Percentiles rank a stretch among this genome's conserved stretches.
Conservation (phyloP, 2,329 filamentous ascomycete species). For the Nakataea oryzae region DNA sequence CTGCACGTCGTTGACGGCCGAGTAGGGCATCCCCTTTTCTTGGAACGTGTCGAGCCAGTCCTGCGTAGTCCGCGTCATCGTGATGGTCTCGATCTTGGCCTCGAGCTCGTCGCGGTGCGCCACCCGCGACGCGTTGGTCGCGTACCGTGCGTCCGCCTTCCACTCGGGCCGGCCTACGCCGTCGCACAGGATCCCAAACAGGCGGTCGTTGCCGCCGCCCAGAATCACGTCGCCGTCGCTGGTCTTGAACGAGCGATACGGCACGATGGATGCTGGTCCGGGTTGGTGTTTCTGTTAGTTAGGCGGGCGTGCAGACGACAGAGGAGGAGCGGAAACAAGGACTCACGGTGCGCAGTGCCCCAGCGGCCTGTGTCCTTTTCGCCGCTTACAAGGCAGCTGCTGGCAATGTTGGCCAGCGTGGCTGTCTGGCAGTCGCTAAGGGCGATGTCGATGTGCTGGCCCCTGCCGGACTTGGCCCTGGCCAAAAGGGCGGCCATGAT, state of each 20-base stretch:
- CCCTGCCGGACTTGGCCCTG: slow-evolving; percentile 61
- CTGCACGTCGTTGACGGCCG: slow-evolving; percentile 89
- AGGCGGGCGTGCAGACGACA: not conserved
- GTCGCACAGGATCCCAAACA: slow-evolving; percentile 56
- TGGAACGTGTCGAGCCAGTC: slow-evolving; percentile 85
- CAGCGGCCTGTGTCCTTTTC: slow-evolving; percentile 81
- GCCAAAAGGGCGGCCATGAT: slow-evolving; percentile 89
- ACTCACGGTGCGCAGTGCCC: slow-evolving; percentile 87
- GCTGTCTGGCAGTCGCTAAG: slow-evolving; percentile 93
- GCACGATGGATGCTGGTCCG: slow-evolving; percentile 77
- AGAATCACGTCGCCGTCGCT: slow-evolving; percentile 61
- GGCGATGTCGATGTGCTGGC: slow-evolving; percentile 86
- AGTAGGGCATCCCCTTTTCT: slow-evolving; percentile 84
- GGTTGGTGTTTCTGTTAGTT: slow-evolving; percentile 5
- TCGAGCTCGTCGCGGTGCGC: slow-evolving; percentile 70
- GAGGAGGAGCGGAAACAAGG: not conserved
- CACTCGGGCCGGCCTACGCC: slow-evolving; percentile 47
- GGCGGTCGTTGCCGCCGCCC: slow-evolving; percentile 61
- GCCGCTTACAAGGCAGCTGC: slow-evolving; percentile 80
- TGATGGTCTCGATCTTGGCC: slow-evolving; percentile 64
- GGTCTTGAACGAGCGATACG: slow-evolving; percentile 77
- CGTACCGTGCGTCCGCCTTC: slow-evolving; percentile 48
- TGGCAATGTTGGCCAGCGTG: slow-evolving; percentile 90
- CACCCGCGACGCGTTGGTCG: slow-evolving; percentile 52
- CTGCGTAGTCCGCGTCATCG: slow-evolving; percentile 65